These are phyloP conservation scores for Moniliophthora roreri DNA, from an alignment of 1,284 basidiomycete species.

Conservation along the genomic window DNA sequence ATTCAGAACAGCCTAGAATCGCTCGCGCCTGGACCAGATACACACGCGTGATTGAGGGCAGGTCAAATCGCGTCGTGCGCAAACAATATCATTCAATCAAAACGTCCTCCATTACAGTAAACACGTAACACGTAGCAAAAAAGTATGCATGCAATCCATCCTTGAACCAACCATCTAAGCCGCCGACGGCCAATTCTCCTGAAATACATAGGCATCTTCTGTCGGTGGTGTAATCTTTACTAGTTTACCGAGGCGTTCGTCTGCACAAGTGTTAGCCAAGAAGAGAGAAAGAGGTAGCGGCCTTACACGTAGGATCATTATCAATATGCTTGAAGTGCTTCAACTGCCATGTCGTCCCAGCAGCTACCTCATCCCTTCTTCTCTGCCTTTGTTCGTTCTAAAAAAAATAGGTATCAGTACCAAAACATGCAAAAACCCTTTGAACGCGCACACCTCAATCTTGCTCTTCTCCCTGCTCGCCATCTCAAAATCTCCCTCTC, in stretches of 20 bases:
- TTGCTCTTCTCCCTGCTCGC: conserved; percentile 88
- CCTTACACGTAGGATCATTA: conserved; percentile 70
- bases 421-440: neutral
- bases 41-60: no score
- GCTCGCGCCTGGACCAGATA: no score
- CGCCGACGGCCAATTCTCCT: conserved; percentile 49
- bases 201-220: conserved; percentile 69
- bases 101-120: no score
- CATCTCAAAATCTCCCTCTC: conserved; percentile 88
- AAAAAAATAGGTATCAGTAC: neutral
- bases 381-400: conserved; percentile 92
- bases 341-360: conserved; percentile 72
- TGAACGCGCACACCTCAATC: conserved; percentile 72
- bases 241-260: conserved; percentile 57
- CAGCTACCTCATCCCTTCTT: conserved; percentile 81
- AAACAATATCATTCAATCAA: no score
- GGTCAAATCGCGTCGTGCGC: no score
- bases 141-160: neutral
- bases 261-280: conserved; percentile 31
- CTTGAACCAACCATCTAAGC: neutral
- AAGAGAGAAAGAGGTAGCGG: conserved; percentile 1
- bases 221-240: conserved; percentile 57
- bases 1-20: no score
- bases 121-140: no score
- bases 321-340: conserved; percentile 75